Evolutionary conservation across 1,139 yeast species (phyloP), one percentile per base, ranked within the genome.

Genomic region (Fermentozyma sake): DNA sequence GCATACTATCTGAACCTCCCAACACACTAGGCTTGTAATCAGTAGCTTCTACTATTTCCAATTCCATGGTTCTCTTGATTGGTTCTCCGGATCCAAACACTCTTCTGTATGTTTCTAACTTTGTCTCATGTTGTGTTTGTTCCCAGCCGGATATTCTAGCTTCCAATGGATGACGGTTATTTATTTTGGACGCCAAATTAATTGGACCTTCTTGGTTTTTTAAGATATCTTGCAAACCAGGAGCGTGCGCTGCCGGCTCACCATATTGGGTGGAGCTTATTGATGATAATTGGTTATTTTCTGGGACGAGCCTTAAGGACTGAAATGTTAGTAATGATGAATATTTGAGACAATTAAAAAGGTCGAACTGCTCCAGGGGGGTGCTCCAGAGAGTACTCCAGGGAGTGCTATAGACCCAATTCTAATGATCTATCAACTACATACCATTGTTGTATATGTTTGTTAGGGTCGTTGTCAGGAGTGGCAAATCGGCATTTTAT

Each of bases 11-110:
- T 7, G 70, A 49, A 12, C 78, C 79, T 3, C 84, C 76, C 29
- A 76, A 61, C 10, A 69, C 57, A 28, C 66, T 54, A n/a, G 95
- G 95, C 40, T 68, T 74, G 53, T 76, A 76, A 32, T 81, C 86
- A n/a, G 85, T 74, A 27, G 70, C 66, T 25, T 76, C 76, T n/a
- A 89, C 81, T 20, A 86, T 72, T 32, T 73, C 68, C 48, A 85
- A 61, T 43, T 93, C 97, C 84, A 91, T 84, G 16, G 83, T 76
- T 51, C 96, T 74, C 54, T 86, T 80, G 43, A 91, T 78, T 6
- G 97, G 95, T 48, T 85, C 97, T 8, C 94, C 96, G 25, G 94
- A 81, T 16, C 98, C 98, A 55, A 82, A 87, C 14, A 85, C 61
- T 39, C 94, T 74, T 50, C 95, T 74, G 56, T 83, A 79, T 32